Evolutionary conservation across 495 filamentous ascomycete genomes (phyloP), one percentile per base, ranked within the genome.

Genomic region (Sabuloglossum arenarium): DNA sequence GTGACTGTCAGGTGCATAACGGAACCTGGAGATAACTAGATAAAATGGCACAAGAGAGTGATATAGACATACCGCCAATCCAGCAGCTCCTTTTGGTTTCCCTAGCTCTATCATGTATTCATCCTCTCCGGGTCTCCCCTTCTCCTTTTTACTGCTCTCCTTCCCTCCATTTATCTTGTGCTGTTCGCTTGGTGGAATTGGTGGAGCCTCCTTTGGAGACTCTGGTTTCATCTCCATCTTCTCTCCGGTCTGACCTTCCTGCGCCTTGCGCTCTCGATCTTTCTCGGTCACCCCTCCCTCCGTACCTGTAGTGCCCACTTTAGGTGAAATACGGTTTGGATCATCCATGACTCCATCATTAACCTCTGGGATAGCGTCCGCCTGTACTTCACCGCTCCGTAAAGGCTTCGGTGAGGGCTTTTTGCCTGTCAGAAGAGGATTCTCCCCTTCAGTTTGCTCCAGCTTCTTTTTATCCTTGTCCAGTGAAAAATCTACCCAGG

Each of bases 301-400:
- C 0, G 85, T 91, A 10, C 88, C 88, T 11, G 85, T 84, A 43
- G 87, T 90, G 25, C 88, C 88, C 62, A 85, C 74, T 63, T 86
- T 90, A 9, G 88, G 85, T 30, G 78, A 75, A 16, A 69, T 62
- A 52, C 86, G 73, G 62, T 84, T 69, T 45, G 80, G 83, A 66
- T 94, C 87, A 62, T 91, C 82, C 88, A 94, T 95, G 21, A 94
- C 88, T 14, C 88, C 86, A 65, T 90, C 84, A 60, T 90, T 87
- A 28, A 78, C 78, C 55, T 81, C 74, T 16, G 84, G 86, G 59
- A 89, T 86, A 61, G 77, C 71, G 64, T 75, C 75, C n/a, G 80
- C 59, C 54, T 59, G 39, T 61, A 32, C 66, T 67, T 0, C 66
- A 66, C 6, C 58, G 49, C 29, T 71, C 60, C 65, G 70, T 37